A percentile compares a stretch with the other conserved stretches of the same genome.
These are phyloP conservation scores for Helminthosporium solani DNA, from an alignment of 2,329 filamentous ascomycete genomes.

Conservation along the genomic window DNA sequence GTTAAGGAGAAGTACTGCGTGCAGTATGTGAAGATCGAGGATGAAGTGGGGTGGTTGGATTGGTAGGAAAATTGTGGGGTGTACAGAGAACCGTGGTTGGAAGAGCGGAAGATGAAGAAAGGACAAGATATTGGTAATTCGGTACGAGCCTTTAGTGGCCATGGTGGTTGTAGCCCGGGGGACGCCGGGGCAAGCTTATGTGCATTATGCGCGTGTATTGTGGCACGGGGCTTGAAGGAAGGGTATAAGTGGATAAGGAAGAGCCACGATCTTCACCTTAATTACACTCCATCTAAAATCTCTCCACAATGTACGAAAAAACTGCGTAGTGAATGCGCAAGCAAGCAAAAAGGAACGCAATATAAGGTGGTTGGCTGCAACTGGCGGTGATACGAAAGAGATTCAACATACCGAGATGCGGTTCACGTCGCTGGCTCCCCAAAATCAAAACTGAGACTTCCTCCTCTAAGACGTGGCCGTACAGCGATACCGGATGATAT, in stretches of 20 bases:
- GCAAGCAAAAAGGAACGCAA: too few species aligned
- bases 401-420: too few species aligned
- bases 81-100: too few species aligned
- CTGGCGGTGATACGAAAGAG: too few species aligned
- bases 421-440: too few species aligned
- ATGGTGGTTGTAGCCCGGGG: background rate
- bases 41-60: background rate
- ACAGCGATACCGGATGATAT: too few species aligned
- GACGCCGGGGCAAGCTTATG: background rate
- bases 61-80: background rate
- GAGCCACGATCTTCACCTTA: background rate
- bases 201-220: background rate
- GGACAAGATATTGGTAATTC: background rate
- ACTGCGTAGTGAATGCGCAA: background rate
- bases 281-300: background rate
- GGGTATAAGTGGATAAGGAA: background rate
- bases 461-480: too few species aligned
- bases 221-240: conserved; percentile 4
- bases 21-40: background rate
- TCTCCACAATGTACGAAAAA: background rate
- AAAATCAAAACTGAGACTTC: too few species aligned
- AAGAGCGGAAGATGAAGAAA: background rate
- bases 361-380: too few species aligned
- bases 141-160: background rate
- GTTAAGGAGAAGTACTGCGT: background rate